Evolutionary conservation across 805 yeast species (phyloP).

Genomic region (Kluyveromyces lactis): DNA sequence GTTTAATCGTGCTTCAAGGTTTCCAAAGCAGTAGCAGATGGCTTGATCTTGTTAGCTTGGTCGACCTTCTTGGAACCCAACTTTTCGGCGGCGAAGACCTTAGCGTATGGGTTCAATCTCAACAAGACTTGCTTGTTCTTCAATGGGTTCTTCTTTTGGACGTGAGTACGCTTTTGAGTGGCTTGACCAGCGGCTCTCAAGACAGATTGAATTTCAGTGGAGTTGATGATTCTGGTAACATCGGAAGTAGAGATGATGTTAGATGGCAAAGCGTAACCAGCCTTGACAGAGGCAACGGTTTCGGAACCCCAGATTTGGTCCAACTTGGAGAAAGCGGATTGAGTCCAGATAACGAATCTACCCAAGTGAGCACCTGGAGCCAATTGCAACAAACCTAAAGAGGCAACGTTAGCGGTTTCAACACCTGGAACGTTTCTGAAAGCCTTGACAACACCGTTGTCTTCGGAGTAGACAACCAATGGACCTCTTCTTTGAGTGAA

Average conservation of each 20-base stretch:
- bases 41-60: constrained; percentile 53
- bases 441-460: constrained; percentile 96
- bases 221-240: constrained; percentile 94
- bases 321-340: constrained; percentile 92
- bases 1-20: constrained; percentile 56
- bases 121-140: constrained; percentile 98
- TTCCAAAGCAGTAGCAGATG: constrained; percentile 61
- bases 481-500: constrained; percentile 99
- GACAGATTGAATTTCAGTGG: constrained; percentile 97
- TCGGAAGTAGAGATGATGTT: constrained; percentile 95
- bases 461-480: constrained; percentile 94
- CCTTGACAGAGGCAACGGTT: constrained; percentile 64
- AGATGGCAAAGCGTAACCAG: constrained; percentile 86
- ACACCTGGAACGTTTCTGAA: constrained; percentile 99
- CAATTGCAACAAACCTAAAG: constrained; percentile 92
- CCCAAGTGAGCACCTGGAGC: constrained; percentile 99
- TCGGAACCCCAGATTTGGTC: constrained; percentile 97
- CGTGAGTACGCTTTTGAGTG: constrained; percentile 88
- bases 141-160: constrained; percentile 97
- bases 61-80: constrained; percentile 76
- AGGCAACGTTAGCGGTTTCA: constrained; percentile 86
- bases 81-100: constrained; percentile 89
- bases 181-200: constrained; percentile 95
- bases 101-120: constrained; percentile 99
- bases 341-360: constrained; percentile 99